These are phyloP conservation scores for Psidium friedrichsthalianum DNA, from an alignment of 345 rosid genomes.

Conservation along the genomic window DNA sequence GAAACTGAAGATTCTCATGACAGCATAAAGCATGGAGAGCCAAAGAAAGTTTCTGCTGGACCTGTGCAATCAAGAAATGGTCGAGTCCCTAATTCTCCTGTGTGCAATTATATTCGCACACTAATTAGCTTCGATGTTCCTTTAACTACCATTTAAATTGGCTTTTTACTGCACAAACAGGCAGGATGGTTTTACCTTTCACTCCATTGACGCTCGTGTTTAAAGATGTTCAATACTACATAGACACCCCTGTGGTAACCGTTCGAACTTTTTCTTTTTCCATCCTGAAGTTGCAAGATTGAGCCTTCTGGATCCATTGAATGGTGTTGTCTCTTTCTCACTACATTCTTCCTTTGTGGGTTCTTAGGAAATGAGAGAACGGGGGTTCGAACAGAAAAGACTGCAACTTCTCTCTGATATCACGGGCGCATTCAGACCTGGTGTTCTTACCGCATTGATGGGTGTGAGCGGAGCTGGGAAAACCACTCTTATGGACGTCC, in stretches of 20 bases:
- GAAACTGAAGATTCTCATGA: conserved; percentile 22
- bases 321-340: not conserved
- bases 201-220: conserved; percentile 45
- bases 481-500: conserved; percentile 79
- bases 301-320: not conserved
- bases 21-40: not conserved
- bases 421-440: conserved; percentile 66
- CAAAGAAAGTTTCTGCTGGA: not conserved
- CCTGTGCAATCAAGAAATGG: conserved; percentile 12
- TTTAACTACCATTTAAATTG: not conserved
- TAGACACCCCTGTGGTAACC: conserved; percentile 62
- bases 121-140: not conserved
- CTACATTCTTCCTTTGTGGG: not conserved
- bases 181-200: conserved; percentile 58
- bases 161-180: conserved; percentile 18
- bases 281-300: not conserved
- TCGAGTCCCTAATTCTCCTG: not conserved
- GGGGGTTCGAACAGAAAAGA: conserved; percentile 31
- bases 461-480: conserved; percentile 92
- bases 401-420: conserved; percentile 53
- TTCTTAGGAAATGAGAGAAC: conserved; percentile 45
- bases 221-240: conserved; percentile 44
- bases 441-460: conserved; percentile 78
- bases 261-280: not conserved
- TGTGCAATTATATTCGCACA: not conserved